Evolutionary conservation across 2,329 filamentous ascomycete species (phyloP).

Genomic region (Xylaria sp.): DNA sequence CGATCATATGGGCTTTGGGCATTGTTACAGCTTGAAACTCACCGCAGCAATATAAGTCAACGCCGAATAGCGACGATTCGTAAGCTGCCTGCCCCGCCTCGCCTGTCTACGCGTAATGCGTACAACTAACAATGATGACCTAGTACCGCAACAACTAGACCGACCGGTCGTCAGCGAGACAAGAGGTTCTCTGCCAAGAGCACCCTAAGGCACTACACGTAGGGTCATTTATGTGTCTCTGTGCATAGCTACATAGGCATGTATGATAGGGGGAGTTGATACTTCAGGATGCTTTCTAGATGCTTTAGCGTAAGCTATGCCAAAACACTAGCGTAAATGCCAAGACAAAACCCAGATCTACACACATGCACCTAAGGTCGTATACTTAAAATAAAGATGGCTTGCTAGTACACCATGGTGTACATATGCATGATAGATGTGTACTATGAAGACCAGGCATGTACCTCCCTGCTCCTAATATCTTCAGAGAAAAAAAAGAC

Average conservation of each 20-base stretch:
- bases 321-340: slow-evolving; percentile 12
- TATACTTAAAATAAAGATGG: neutral
- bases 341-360: slow-evolving; percentile 2
- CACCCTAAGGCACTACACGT: neutral
- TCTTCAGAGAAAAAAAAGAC: neutral
- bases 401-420: neutral
- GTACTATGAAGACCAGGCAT: no score
- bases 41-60: slow-evolving; percentile 5
- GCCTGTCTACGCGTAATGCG: slow-evolving; percentile 12
- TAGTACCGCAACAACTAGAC: neutral
- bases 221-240: neutral
- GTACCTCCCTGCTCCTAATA: neutral
- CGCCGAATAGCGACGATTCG: slow-evolving; percentile 11
- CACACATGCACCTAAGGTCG: neutral
- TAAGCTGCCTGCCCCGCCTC: slow-evolving; percentile 23
- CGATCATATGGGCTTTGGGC: neutral
- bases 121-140: neutral
- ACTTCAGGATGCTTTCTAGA: neutral
- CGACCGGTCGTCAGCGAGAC: neutral
- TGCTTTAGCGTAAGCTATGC: neutral
- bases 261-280: neutral
- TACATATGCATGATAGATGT: no score
- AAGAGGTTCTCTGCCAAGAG: neutral
- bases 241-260: neutral
- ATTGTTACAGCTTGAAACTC: slow-evolving; percentile 26